Evolutionary conservation across 2,329 filamentous ascomycete genomes (phyloP).

Genomic region (Phialophora tarda): DNA sequence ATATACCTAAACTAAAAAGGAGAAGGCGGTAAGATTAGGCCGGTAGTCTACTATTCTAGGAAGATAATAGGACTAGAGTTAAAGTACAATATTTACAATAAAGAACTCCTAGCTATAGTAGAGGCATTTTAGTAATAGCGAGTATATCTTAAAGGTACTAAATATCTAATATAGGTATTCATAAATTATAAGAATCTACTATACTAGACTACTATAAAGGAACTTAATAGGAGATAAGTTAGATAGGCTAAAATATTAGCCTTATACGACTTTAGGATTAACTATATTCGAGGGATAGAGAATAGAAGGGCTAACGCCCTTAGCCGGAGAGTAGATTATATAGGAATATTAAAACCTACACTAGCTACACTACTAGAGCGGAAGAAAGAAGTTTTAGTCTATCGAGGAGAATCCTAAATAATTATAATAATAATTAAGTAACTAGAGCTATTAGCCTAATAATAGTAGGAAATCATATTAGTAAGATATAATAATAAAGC

Average conservation of each 20-base stretch:
- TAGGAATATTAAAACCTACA: neutral
- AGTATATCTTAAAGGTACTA: slow-evolving; percentile 32
- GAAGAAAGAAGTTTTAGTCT: slow-evolving; percentile 17
- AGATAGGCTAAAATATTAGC: slow-evolving; percentile 9
- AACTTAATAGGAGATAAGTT: slow-evolving; percentile 19
- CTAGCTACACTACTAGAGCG: neutral
- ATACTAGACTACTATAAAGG: slow-evolving; percentile 24
- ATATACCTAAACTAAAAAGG: slow-evolving; percentile 19
- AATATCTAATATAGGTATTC: slow-evolving; percentile 28
- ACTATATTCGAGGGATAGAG: neutral
- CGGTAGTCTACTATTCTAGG: slow-evolving; percentile 22
- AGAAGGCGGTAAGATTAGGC: slow-evolving; percentile 14
- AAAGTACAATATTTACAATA: slow-evolving; percentile 27
- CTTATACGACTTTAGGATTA: neutral
- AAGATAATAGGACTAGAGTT: neutral
- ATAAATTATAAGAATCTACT: slow-evolving; percentile 33
- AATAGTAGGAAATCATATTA: slow-evolving; percentile 4
- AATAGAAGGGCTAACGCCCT: neutral
- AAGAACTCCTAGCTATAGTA: slow-evolving; percentile 36
- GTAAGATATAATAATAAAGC: slow-evolving; percentile 18
- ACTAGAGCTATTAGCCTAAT: slow-evolving; percentile 6
- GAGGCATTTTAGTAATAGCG: slow-evolving; percentile 28
- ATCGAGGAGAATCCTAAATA: slow-evolving; percentile 5
- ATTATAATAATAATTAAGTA: neutral
- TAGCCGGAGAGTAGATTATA: slow-evolving; percentile 29